Percentiles rank a stretch among this genome's conserved stretches.
Evolutionary conservation across 345 rosid genomes (phyloP).

Genomic region (Sisymbrium irio): DNA sequence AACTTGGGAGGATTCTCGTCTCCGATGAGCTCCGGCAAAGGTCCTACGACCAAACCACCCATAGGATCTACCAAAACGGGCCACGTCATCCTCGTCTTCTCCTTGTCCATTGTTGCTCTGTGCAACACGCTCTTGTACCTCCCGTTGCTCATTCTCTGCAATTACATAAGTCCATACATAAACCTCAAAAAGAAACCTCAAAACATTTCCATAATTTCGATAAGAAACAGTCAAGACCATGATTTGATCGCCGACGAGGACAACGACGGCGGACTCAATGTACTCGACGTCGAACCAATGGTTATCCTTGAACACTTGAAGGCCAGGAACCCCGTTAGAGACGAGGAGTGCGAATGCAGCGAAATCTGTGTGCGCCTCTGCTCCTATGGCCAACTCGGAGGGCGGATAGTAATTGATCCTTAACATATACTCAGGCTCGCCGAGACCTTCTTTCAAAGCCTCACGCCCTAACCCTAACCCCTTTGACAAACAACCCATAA

Average conservation of each 20-base stretch:
- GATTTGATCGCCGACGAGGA: slow-evolving; percentile 8
- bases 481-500: slow-evolving; percentile 11
- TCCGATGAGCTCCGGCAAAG: background rate
- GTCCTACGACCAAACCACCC: background rate
- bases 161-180: background rate
- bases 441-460: background rate
- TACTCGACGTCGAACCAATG: background rate
- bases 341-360: background rate
- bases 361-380: background rate
- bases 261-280: background rate
- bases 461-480: background rate
- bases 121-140: slow-evolving; percentile 4
- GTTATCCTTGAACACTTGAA: background rate
- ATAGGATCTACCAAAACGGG: background rate
- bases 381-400: background rate
- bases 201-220: background rate
- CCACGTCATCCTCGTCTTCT: slow-evolving; percentile 3
- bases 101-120: background rate
- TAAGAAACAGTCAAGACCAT: background rate
- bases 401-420: background rate
- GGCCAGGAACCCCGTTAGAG: background rate
- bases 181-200: background rate
- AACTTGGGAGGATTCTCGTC: slow-evolving; percentile 10
- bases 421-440: background rate
- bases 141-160: slow-evolving; percentile 1